These are phyloP conservation scores for Russula vinacea DNA, from an alignment of 768 basidiomycete species.

Conservation along the genomic window DNA sequence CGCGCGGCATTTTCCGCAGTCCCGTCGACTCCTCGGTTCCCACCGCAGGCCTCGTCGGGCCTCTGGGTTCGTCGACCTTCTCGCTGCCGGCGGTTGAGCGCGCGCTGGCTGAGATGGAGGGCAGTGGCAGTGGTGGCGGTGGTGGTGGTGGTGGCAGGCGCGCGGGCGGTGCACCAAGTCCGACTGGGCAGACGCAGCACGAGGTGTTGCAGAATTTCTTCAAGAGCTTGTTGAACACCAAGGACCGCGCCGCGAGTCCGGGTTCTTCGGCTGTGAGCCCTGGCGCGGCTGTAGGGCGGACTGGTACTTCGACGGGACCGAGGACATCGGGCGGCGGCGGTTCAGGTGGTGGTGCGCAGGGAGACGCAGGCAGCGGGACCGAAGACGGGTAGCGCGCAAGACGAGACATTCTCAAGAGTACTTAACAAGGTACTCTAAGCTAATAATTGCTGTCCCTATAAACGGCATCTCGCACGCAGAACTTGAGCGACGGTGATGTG, in stretches of 20 bases:
- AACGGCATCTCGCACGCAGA: no score
- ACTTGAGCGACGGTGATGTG: no score
- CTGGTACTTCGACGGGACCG: constrained; percentile 12
- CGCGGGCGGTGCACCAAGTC: constrained; percentile 40
- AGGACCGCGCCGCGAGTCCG: constrained; percentile 49
- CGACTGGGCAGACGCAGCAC: constrained; percentile 62
- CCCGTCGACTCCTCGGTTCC: constrained; percentile 57
- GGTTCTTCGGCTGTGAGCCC: constrained; percentile 38
- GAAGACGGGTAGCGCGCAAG: constrained; percentile 8
- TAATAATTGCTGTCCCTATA: no score
- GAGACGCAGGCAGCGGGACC: constrained; percentile 12
- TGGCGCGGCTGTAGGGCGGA: constrained; percentile 30
- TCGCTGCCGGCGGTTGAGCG: constrained; percentile 84
- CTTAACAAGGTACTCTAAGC: no score
- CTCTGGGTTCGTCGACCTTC: constrained; percentile 84
- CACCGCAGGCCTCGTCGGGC: constrained; percentile 83
- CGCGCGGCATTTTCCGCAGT: constrained; percentile 81
- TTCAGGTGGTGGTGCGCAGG: constrained; percentile 2
- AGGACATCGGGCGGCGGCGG: constrained; percentile 14
- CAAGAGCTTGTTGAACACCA: constrained; percentile 71
- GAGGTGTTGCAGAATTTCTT: constrained; percentile 87
- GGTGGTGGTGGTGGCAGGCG: constrained; percentile 30
- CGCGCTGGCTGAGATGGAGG: constrained; percentile 86
- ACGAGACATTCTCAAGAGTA: no score
- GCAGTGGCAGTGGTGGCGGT: constrained; percentile 41